Evolutionary conservation across 106 monocot genomes (phyloP).

Genomic region (Dendrobium officinale): DNA sequence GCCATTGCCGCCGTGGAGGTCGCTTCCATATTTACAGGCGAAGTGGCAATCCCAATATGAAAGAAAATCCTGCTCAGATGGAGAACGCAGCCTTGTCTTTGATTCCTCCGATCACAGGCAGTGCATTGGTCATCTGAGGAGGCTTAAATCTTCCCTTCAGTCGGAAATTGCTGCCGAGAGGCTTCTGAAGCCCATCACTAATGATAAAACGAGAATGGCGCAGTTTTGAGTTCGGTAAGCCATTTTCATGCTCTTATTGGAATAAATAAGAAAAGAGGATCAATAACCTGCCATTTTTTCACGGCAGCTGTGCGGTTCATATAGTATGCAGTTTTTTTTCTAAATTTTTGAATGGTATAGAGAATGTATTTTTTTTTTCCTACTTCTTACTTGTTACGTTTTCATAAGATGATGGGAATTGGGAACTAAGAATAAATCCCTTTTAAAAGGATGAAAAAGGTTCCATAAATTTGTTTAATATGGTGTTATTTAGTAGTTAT

Average conservation of each 20-base stretch:
- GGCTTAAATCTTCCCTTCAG: conserved; percentile 56
- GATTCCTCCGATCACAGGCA: conserved; percentile 27
- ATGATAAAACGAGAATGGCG: conserved; percentile 33
- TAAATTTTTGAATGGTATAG: not conserved
- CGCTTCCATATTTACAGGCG: conserved; percentile 75
- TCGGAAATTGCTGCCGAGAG: conserved; percentile 57
- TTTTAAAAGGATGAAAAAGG: no score
- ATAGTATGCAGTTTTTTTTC: not conserved
- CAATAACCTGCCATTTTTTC: conserved; percentile 1
- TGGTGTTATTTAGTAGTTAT: no score
- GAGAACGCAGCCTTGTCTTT: not conserved
- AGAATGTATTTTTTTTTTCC: not conserved
- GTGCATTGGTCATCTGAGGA: conserved; percentile 59
- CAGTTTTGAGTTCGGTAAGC: no score
- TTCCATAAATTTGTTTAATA: no score
- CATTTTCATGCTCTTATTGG: no score
- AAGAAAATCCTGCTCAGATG: conserved; percentile 22
- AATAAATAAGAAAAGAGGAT: not conserved
- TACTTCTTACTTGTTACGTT: not conserved
- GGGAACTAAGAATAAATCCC: no score
- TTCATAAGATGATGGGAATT: no score
- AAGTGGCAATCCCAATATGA: conserved; percentile 75
- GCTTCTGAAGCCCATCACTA: conserved; percentile 42
- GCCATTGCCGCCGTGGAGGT: conserved; percentile 97
- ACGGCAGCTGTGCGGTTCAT: not conserved